phyloP scores from a whole-genome alignment of 2,329 filamentous ascomycete species.

The Thelonectria olida region DNA sequence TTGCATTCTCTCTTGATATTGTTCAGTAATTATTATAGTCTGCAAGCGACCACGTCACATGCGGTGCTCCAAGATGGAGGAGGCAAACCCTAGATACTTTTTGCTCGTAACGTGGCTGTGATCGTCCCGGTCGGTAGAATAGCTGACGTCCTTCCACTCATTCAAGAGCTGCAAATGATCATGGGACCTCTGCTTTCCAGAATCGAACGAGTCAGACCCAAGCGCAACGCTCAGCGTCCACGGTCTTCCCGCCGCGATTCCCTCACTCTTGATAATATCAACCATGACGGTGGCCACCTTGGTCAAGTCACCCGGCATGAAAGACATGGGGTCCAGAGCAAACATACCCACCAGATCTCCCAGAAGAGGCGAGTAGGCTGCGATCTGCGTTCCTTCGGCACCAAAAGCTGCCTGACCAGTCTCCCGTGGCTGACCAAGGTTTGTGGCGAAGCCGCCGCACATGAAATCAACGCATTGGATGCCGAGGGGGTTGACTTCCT shows the following conservation, averaged over 20 bases:
- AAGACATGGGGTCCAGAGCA: background rate
- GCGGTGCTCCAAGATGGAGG: too few species aligned
- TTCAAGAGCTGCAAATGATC: conserved; percentile 32
- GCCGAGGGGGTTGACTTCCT: conserved; percentile 40
- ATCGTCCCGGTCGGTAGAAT: conserved; percentile 34
- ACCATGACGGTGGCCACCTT: conserved; percentile 29
- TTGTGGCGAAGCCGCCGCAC: conserved; percentile 43
- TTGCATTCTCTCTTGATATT: too few species aligned
- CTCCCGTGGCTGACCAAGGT: conserved; percentile 39
- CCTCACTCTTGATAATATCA: conserved; percentile 38
- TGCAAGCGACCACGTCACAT: too few species aligned
- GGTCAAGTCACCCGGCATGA: conserved; percentile 13
- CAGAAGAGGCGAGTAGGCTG: conserved; percentile 35
- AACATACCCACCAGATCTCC: background rate
- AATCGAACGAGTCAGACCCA: conserved; percentile 42
- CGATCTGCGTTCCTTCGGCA: conserved; percentile 12
- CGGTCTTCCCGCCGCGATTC: conserved; percentile 32
- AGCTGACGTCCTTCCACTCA: conserved; percentile 38
- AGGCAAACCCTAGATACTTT: background rate
- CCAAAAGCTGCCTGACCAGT: conserved; percentile 23
- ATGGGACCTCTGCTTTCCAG: conserved; percentile 32
- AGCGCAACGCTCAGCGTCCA: conserved; percentile 42
- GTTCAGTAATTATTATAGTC: too few species aligned
- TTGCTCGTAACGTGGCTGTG: conserved; percentile 6
- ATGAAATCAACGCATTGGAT: conserved; percentile 44